A percentile compares a stretch with the other conserved stretches of the same genome.
phyloP scores from a whole-genome alignment of 495 filamentous ascomycete species.

The Neurospora discreta region DNA sequence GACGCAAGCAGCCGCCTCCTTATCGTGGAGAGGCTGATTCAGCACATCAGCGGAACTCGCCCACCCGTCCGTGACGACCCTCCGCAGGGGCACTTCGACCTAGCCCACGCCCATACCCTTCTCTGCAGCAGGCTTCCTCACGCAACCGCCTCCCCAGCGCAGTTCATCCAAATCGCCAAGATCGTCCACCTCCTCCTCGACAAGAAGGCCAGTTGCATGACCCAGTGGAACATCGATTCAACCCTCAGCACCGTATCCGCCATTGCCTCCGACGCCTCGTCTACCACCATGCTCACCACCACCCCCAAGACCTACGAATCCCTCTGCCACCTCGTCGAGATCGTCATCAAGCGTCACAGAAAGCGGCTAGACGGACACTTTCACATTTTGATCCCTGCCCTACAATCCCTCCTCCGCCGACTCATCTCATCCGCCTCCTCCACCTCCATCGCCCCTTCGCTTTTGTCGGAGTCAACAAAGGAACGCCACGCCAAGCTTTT shows the following conservation, averaged over 20 bases:
- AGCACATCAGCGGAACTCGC: conserved; percentile 13
- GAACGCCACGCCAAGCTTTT: conserved; percentile 50
- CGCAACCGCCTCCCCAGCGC: conserved; percentile 7
- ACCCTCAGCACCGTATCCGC: conserved; percentile 47
- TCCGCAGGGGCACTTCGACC: conserved; percentile 8
- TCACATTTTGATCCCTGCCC: conserved; percentile 52
- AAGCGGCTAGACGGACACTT: conserved; percentile 42
- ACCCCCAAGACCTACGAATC: conserved; percentile 37
- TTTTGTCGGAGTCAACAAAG: conserved; percentile 2
- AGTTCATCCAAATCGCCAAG: conserved; percentile 48
- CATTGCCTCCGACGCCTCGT: conserved; percentile 31
- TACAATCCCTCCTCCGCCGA: conserved; percentile 52
- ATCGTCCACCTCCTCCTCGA: conserved; percentile 47
- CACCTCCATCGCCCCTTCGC: background rate
- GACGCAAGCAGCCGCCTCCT: conserved; percentile 7
- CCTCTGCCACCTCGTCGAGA: conserved; percentile 50
- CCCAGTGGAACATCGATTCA: conserved; percentile 60
- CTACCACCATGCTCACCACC: background rate
- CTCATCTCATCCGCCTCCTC: conserved; percentile 45
- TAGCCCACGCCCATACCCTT: conserved; percentile 20
- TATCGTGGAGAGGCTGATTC: conserved; percentile 16
- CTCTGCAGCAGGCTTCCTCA: conserved; percentile 11
- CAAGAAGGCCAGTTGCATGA: conserved; percentile 40
- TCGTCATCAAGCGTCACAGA: conserved; percentile 41
- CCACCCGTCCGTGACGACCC: background rate